phyloP scores from a whole-genome alignment of 176 grass and related monocot species.

The Olyra latifolia region DNA sequence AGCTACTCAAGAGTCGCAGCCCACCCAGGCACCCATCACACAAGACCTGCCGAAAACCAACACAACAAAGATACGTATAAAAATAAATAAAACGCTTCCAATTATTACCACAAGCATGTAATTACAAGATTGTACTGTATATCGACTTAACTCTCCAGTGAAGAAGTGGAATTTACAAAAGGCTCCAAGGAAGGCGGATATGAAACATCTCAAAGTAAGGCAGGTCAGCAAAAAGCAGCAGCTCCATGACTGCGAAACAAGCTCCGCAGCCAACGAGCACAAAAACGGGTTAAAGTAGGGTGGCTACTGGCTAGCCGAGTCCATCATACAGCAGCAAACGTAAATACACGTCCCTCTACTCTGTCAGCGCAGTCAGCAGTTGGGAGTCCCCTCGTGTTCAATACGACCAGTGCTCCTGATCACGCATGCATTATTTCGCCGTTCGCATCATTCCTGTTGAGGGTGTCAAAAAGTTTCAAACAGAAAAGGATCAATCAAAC shows the following conservation, averaged over 20 bases:
- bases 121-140: slow-evolving; percentile 18
- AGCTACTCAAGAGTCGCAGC: neutral
- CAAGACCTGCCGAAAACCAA: neutral
- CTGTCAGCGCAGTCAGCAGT: slow-evolving; percentile 38
- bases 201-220: neutral
- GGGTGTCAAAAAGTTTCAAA: neutral
- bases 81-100: neutral
- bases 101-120: slow-evolving; percentile 29
- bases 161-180: slow-evolving; percentile 34
- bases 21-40: neutral
- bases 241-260: neutral
- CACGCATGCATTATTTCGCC: neutral
- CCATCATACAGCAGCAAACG: slow-evolving; percentile 19
- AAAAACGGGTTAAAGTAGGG: slow-evolving; percentile 20
- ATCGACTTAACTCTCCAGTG: neutral
- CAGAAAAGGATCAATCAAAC: neutral
- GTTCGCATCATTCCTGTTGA: slow-evolving; percentile 13
- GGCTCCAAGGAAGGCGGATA: slow-evolving; percentile 7
- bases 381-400: slow-evolving; percentile 7
- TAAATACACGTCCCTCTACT: slow-evolving; percentile 37
- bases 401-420: neutral
- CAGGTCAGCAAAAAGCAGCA: slow-evolving; percentile 11
- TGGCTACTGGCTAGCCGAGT: slow-evolving; percentile 3
- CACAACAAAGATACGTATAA: neutral
- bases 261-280: slow-evolving; percentile 16